A percentile compares a stretch with the other conserved stretches of the same genome.
Conservation (phyloP, 345 rosid genomes). For the Arabidopsis arenosa region DNA sequence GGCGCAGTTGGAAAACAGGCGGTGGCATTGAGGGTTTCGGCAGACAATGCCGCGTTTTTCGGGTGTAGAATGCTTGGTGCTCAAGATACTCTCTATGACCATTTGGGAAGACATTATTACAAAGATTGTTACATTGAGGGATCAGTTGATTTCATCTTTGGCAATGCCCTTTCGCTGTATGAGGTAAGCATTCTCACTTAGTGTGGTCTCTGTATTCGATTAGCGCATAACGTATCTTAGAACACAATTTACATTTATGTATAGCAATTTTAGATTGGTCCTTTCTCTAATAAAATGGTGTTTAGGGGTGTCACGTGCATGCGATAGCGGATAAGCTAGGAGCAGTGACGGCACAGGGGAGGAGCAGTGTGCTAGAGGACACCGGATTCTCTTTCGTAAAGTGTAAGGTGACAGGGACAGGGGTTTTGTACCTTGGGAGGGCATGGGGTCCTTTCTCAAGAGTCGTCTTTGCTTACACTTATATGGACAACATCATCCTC, state of each 20-base stretch:
- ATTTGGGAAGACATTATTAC: slow-evolving; percentile 91
- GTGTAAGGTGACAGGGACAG: slow-evolving; percentile 96
- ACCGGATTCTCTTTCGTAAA: slow-evolving; percentile 96
- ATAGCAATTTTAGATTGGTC: slow-evolving; percentile 12
- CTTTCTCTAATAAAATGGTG: slow-evolving; percentile 1
- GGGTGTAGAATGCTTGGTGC: slow-evolving; percentile 92
- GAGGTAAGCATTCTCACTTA: slow-evolving; percentile 57
- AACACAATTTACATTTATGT: not conserved
- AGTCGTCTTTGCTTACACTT: slow-evolving; percentile 93
- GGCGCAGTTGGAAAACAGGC: slow-evolving; percentile 95
- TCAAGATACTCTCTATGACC: slow-evolving; percentile 95
- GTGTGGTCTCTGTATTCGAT: not conserved
- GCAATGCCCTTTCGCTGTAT: slow-evolving; percentile 88
- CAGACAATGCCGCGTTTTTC: slow-evolving; percentile 75
- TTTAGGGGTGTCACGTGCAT: slow-evolving; percentile 85
- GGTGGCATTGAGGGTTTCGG: slow-evolving; percentile 90
- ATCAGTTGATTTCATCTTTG: slow-evolving; percentile 93
- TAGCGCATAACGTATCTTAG: not conserved
- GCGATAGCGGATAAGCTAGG: slow-evolving; percentile 75
- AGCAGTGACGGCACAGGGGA: slow-evolving; percentile 81
- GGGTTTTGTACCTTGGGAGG: slow-evolving; percentile 88
- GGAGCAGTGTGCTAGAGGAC: slow-evolving; percentile 83
- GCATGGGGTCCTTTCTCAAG: slow-evolving; percentile 99
- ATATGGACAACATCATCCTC: slow-evolving; percentile 90
- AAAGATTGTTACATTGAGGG: slow-evolving; percentile 96